Evolutionary conservation across 805 yeast genomes (phyloP).

Genomic region (Danielia reshetovae): DNA sequence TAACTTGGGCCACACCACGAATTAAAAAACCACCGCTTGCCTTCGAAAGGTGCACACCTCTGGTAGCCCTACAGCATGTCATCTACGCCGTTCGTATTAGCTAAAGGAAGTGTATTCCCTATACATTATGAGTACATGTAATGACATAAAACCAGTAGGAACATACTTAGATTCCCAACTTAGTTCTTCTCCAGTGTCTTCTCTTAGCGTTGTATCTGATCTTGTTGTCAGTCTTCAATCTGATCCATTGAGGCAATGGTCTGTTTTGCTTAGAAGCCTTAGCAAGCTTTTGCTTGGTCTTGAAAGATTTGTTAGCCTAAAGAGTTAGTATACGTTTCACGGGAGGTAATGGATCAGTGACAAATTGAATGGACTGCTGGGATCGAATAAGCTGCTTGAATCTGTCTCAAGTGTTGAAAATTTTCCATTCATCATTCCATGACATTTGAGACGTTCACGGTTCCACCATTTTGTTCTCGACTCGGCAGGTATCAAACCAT

Average conservation of each 20-base stretch:
- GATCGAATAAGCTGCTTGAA: slow-evolving; percentile 14
- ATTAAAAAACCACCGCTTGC: too few relatives aligned
- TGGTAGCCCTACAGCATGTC: too few relatives aligned
- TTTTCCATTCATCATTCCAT: not conserved
- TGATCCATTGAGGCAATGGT: slow-evolving; percentile 99
- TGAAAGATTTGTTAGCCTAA: slow-evolving; percentile 92
- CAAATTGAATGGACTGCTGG: too few relatives aligned
- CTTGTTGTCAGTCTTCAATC: slow-evolving; percentile 96
- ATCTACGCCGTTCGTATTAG: too few relatives aligned
- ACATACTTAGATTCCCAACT: slow-evolving; percentile 80
- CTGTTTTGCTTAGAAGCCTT: slow-evolving; percentile 99
- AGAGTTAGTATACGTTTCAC: slow-evolving; percentile 36
- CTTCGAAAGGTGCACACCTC: too few relatives aligned
- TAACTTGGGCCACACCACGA: too few relatives aligned
- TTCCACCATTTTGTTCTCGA: too few relatives aligned
- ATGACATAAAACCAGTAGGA: slow-evolving; percentile 3
- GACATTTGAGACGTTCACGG: too few relatives aligned
- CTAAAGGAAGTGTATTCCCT: slow-evolving; percentile 15
- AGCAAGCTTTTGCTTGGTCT: slow-evolving; percentile 97
- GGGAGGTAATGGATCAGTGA: too few relatives aligned
- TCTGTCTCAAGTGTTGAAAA: not conserved
- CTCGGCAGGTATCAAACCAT: too few relatives aligned
- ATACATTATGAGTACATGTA: slow-evolving; percentile 14
- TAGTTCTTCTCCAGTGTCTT: slow-evolving; percentile 99
- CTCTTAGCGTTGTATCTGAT: slow-evolving; percentile 99